These are phyloP conservation scores for Fistulifera solaris DNA, from an alignment of 108 stramenopile species.

Conservation along the genomic window DNA sequence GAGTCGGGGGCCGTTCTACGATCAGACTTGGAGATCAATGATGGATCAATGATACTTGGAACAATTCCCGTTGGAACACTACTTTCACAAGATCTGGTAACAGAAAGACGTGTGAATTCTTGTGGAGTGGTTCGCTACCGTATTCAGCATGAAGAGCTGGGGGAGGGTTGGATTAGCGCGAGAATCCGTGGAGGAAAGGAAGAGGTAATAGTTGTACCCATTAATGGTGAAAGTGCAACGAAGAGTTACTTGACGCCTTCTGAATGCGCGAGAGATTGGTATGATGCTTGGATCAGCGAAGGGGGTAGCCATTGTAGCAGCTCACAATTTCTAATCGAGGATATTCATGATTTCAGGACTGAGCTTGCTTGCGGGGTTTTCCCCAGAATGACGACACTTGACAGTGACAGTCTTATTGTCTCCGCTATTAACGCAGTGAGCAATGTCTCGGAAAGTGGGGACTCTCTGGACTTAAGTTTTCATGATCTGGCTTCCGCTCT, in stretches of 20 bases:
- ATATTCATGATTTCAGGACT: conserved; percentile 38
- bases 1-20: conserved; percentile 68
- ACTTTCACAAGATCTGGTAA: conserved; percentile 44
- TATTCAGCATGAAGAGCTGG: conserved; percentile 40
- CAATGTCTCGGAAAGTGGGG: conserved; percentile 37
- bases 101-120: conserved; percentile 80
- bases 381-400: conserved; percentile 26
- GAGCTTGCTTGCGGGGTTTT: conserved; percentile 29
- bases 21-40: conserved; percentile 76
- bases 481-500: conserved; percentile 37
- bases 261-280: conserved; percentile 64
- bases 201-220: conserved; percentile 67
- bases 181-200: conserved; percentile 83
- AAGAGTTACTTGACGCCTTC: conserved; percentile 26
- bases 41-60: conserved; percentile 61
- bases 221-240: conserved; percentile 9
- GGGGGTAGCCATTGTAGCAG: not conserved
- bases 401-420: conserved; percentile 52
- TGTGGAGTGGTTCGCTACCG: conserved; percentile 83
- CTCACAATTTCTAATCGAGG: conserved; percentile 4
- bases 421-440: conserved; percentile 32
- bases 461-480: conserved; percentile 42
- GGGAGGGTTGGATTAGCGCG: conserved; percentile 81
- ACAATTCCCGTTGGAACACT: conserved; percentile 53
- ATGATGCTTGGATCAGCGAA: conserved; percentile 13